These are phyloP conservation scores for Metschnikowia picachoensis DNA, from an alignment of 805 yeast genomes.

Conservation along the genomic window DNA sequence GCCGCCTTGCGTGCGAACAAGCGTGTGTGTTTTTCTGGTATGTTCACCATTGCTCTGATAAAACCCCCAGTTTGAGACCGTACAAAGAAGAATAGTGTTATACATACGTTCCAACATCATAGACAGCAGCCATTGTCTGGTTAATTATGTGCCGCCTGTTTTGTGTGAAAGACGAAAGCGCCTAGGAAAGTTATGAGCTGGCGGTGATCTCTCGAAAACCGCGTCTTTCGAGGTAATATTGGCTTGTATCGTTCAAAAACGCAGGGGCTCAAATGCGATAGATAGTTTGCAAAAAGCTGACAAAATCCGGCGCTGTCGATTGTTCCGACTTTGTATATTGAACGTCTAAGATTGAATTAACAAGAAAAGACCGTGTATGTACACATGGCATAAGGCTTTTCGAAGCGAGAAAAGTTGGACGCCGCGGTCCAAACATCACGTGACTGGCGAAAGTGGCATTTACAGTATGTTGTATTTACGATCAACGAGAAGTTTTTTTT, in stretches of 20 bases:
- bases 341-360: background rate
- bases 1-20: no score
- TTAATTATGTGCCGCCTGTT: background rate
- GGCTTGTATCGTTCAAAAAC: background rate
- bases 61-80: background rate
- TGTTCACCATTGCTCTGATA: no score
- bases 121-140: slow-evolving; percentile 12
- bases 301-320: no score
- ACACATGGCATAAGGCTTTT: slow-evolving; percentile 12
- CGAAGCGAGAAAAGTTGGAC: slow-evolving; percentile 11
- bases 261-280: no score
- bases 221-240: background rate
- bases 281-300: no score
- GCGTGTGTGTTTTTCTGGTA: no score
- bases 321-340: no score
- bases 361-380: slow-evolving; percentile 12
- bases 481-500: background rate
- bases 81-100: no score
- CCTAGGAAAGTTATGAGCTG: background rate
- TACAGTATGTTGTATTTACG: background rate
- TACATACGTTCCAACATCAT: slow-evolving; percentile 39
- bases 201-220: slow-evolving; percentile 1
- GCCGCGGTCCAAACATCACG: slow-evolving; percentile 11
- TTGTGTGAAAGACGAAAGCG: background rate
- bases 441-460: background rate